Conservation (phyloP, 1,284 basidiomycete genomes). For the Fomitopsis schrenkii region DNA sequence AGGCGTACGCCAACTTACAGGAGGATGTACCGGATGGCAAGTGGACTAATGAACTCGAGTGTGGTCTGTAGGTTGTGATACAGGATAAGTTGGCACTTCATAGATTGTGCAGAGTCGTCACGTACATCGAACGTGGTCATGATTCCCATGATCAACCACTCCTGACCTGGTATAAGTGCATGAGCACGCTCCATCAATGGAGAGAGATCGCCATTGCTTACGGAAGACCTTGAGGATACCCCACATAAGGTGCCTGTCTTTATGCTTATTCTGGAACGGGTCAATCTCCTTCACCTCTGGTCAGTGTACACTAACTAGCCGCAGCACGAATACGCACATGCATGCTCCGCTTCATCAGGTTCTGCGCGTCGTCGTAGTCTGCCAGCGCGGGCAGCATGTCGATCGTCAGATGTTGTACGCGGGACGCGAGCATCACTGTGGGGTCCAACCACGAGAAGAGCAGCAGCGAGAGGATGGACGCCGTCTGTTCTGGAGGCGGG, state of each 20-base stretch:
- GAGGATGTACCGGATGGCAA: conserved; percentile 21
- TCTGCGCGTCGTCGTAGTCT: conserved; percentile 41
- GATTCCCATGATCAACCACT: conserved; percentile 19
- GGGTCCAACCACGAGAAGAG: conserved; percentile 30
- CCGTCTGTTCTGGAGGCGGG: conserved; percentile 34
- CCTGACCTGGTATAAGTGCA: conserved; percentile 13
- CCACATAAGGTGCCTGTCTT: conserved; percentile 22
- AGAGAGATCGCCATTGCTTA: background rate
- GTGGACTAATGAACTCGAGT: conserved; percentile 41
- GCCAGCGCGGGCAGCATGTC: conserved; percentile 39
- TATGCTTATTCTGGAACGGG: conserved; percentile 19
- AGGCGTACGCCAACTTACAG: background rate
- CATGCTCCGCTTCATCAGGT: conserved; percentile 34
- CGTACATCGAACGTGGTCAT: conserved; percentile 9
- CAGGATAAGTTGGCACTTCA: conserved; percentile 16
- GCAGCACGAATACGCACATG: conserved; percentile 16
- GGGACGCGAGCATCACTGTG: conserved; percentile 27
- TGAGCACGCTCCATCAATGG: conserved; percentile 13
- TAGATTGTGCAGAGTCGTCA: background rate
- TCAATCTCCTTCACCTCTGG: conserved; percentile 25
- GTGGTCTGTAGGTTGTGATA: conserved; percentile 32
- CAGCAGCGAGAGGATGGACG: conserved; percentile 26
- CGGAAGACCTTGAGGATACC: conserved; percentile 23
- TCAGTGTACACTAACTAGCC: background rate
- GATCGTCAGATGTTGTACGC: conserved; percentile 24